These are phyloP conservation scores for Candida oleophila DNA, from an alignment of 805 yeast species.

Conservation along the genomic window DNA sequence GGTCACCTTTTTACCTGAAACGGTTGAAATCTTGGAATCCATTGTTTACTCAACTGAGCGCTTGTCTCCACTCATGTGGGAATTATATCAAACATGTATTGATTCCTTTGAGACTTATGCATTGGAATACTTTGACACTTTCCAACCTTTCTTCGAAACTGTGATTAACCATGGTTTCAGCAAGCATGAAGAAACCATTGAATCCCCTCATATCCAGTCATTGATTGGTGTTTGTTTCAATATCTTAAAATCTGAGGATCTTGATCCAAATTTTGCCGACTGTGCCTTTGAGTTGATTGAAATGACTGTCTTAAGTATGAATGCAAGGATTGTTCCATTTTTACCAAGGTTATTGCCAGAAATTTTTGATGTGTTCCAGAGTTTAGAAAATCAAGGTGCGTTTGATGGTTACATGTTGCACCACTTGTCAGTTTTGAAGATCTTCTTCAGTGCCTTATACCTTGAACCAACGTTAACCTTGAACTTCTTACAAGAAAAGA, in stretches of 20 bases:
- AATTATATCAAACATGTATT: conserved; percentile 45
- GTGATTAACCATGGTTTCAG: conserved; percentile 52
- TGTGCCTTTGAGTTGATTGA: conserved; percentile 39
- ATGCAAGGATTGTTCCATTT: conserved; percentile 28
- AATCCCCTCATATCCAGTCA: conserved; percentile 36
- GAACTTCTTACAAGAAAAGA: conserved; percentile 36
- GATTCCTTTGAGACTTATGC: conserved; percentile 61
- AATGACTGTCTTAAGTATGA: conserved; percentile 30
- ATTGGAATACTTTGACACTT: conserved; percentile 55
- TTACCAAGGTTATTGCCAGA: conserved; percentile 33
- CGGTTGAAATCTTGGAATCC: conserved; percentile 51
- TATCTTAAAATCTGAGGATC: conserved; percentile 28
- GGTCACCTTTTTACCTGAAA: conserved; percentile 36
- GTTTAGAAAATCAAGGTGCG: conserved; percentile 35
- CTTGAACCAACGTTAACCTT: conserved; percentile 38
- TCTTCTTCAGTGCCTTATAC: conserved; percentile 40
- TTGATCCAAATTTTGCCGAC: conserved; percentile 43
- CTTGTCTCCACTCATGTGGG: conserved; percentile 56
- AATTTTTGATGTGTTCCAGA: conserved; percentile 33
- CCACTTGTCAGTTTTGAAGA: conserved; percentile 40
- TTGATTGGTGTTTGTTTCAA: conserved; percentile 36
- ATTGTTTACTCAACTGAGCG: conserved; percentile 51
- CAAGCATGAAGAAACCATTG: conserved; percentile 32
- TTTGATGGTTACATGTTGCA: conserved; percentile 47
- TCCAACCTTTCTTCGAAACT: conserved; percentile 56